A percentile compares a stretch with the other conserved stretches of the same genome.
phyloP scores from a whole-genome alignment of 2,329 filamentous ascomycete species.

The Davidsoniella eucalypti region DNA sequence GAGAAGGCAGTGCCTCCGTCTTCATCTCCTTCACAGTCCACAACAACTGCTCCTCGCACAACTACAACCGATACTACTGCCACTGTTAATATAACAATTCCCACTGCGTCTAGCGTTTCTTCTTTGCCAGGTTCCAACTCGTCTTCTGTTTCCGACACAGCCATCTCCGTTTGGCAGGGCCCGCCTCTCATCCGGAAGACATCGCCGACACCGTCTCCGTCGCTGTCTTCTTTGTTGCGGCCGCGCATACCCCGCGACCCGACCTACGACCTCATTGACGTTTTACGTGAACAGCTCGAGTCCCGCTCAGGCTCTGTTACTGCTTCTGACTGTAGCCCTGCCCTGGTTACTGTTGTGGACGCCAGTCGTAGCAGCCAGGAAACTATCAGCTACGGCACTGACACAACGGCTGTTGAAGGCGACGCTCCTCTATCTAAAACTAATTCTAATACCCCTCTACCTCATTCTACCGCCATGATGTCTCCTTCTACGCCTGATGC shows the following conservation, averaged over 20 bases:
- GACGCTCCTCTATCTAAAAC: not conserved
- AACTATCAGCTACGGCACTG: not conserved
- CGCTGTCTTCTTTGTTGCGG: conserved; percentile 4
- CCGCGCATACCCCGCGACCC: conserved; percentile 4
- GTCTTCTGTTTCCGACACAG: not conserved
- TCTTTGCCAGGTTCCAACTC: not conserved
- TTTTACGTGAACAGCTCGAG: not conserved
- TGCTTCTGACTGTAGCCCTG: not conserved
- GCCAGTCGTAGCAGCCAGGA: not conserved
- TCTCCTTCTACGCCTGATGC: conserved; percentile 29
- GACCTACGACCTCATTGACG: conserved; percentile 9
- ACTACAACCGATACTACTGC: not conserved
- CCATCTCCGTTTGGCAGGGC: conserved; percentile 2
- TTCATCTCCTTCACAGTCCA: not conserved
- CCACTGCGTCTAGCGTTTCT: not conserved
- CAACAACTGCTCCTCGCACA: not conserved
- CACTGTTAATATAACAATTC: not conserved
- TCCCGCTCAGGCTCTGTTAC: not conserved
- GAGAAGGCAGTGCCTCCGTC: conserved; percentile 1
- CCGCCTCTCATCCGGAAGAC: conserved; percentile 7
- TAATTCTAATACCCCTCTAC: not conserved
- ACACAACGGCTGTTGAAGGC: not conserved
- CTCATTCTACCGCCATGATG: not conserved
- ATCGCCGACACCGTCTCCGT: conserved; percentile 11
- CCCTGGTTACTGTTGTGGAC: not conserved